Percentiles rank a stretch among this genome's conserved stretches.
Evolutionary conservation across 306 rosid genomes (phyloP).

Genomic region (Alnus rubra): DNA sequence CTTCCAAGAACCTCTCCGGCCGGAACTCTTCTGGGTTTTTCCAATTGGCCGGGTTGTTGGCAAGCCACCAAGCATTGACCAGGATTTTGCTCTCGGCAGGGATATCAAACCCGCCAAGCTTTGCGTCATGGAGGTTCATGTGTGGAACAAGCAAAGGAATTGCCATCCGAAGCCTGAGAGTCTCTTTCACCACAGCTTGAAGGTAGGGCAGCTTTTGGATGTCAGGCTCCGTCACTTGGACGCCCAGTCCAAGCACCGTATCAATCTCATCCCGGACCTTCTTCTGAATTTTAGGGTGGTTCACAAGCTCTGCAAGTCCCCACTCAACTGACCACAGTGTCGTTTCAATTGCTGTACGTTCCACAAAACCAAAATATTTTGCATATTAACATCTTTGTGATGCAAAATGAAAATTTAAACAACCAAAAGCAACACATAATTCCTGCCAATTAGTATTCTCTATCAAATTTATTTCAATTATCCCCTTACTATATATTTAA

Average conservation of each 20-base stretch:
- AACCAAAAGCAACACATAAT: too few species aligned
- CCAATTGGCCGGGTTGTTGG: slow-evolving; percentile 87
- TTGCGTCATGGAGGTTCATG: slow-evolving; percentile 87
- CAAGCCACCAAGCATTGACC: slow-evolving; percentile 90
- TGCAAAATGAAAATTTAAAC: too few species aligned
- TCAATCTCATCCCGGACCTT: slow-evolving; percentile 65
- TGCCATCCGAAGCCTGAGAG: slow-evolving; percentile 79
- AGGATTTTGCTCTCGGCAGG: slow-evolving; percentile 86
- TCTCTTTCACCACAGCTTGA: slow-evolving; percentile 83
- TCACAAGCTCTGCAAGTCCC: slow-evolving; percentile 90
- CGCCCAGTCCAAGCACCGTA: slow-evolving; percentile 58
- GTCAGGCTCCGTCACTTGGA: slow-evolving; percentile 74
- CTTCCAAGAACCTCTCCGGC: slow-evolving; percentile 86
- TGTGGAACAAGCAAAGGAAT: slow-evolving; percentile 89
- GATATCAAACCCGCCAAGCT: slow-evolving; percentile 68
- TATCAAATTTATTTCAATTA: too few species aligned
- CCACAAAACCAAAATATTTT: neutral
- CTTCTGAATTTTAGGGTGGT: slow-evolving; percentile 69
- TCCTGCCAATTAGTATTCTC: too few species aligned
- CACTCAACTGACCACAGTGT: slow-evolving; percentile 91
- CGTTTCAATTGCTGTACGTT: slow-evolving; percentile 76
- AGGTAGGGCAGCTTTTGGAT: slow-evolving; percentile 71
- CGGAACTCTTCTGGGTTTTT: slow-evolving; percentile 77
- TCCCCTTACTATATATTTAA: too few species aligned
- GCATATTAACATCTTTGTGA: too few species aligned